Evolutionary conservation across 163 green algal genomes (phyloP).

Genomic region (Botryococcus braunii): DNA sequence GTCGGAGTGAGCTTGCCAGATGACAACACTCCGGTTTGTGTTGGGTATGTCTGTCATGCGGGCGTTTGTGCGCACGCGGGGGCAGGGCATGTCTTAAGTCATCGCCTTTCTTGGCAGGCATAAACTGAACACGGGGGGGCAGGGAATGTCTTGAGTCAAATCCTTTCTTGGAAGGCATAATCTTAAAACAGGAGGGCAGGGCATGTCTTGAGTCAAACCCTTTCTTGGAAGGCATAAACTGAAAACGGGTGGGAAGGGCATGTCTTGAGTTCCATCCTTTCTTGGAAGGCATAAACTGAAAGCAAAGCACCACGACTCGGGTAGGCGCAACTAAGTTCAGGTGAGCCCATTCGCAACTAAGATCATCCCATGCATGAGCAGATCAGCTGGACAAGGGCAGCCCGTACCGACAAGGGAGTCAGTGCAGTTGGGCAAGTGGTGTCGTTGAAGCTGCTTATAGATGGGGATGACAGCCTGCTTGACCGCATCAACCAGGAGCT

Average conservation of each 20-base stretch:
- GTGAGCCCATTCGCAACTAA: background rate
- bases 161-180: no score
- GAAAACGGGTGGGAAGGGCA: background rate
- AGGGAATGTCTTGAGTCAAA: no score
- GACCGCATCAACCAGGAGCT: conserved; percentile 58
- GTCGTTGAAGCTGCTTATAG: conserved; percentile 49
- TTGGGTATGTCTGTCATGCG: no score
- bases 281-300: background rate
- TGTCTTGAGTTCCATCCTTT: background rate
- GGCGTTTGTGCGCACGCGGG: no score
- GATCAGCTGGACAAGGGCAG: conserved; percentile 78
- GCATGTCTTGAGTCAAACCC: no score
- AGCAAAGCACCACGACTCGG: conserved; percentile 1
- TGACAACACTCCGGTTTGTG: no score
- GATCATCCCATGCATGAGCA: conserved; percentile 22
- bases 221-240: background rate
- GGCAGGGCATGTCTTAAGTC: no score
- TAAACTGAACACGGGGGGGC: no score
- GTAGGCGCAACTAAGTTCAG: background rate
- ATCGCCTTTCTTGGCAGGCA: no score
- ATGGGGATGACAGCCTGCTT: conserved; percentile 30
- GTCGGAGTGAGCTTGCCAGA: no score
- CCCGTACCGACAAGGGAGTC: conserved; percentile 94
- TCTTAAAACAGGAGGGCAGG: no score
- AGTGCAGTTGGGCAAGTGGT: conserved; percentile 77